Conservation (phyloP, 78 protist genomes). For the Monosiga brevicollis region DNA sequence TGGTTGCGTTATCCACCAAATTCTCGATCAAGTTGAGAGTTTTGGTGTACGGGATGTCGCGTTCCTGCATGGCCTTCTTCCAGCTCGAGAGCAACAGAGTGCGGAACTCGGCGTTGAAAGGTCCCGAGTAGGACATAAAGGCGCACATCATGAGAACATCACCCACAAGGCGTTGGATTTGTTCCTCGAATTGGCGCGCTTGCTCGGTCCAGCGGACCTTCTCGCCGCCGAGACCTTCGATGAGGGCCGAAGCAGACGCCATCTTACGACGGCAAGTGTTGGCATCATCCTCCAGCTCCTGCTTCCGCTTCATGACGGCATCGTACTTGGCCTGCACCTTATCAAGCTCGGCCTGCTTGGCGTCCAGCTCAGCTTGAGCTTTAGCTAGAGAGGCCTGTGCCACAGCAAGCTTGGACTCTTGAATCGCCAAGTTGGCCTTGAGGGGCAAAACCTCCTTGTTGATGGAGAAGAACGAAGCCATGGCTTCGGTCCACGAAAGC, state of each 20-base stretch:
- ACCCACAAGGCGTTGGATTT: conserved; percentile 57
- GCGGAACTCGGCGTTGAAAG: conserved; percentile 76
- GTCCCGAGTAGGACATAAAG: conserved; percentile 78
- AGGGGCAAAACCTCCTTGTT: conserved; percentile 65
- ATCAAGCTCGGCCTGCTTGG: conserved; percentile 35
- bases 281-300: conserved; percentile 65
- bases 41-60: conserved; percentile 59
- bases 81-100: conserved; percentile 38
- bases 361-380: conserved; percentile 56
- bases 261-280: conserved; percentile 33
- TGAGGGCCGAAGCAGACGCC: conserved; percentile 66
- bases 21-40: conserved; percentile 36
- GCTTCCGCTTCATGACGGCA: conserved; percentile 49
- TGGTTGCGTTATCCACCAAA: conserved; percentile 55
- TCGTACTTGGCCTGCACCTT: conserved; percentile 49
- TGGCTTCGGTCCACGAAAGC: conserved; percentile 59
- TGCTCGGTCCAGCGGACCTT: conserved; percentile 71
- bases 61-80: background rate
- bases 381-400: conserved; percentile 38
- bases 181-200: conserved; percentile 44
- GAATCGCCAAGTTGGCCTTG: conserved; percentile 8
- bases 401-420: conserved; percentile 7
- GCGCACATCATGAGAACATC: conserved; percentile 71
- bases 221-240: conserved; percentile 77
- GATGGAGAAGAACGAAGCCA: conserved; percentile 47